Percentiles rank a stretch among this genome's conserved stretches.
Evolutionary conservation across 306 rosid species (phyloP).

Genomic region (Rosa chinensis): DNA sequence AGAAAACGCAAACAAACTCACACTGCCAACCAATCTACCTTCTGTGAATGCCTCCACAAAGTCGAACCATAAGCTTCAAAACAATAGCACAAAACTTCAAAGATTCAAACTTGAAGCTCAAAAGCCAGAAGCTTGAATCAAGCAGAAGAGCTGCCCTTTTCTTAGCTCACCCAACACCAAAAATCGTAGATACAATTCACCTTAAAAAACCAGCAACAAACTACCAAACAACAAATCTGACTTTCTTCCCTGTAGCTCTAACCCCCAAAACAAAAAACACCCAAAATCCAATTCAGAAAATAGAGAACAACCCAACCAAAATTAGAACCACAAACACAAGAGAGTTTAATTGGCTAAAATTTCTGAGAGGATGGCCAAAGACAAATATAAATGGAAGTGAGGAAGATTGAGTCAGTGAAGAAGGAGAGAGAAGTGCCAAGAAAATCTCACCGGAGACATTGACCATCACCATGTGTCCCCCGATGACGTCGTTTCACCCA

Average conservation of each 20-base stretch:
- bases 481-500: too few relatives aligned
- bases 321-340: neutral
- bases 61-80: conserved; percentile 42
- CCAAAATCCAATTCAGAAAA: neutral
- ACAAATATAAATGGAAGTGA: too few relatives aligned
- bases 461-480: too few relatives aligned
- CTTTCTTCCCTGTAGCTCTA: conserved; percentile 6
- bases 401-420: too few relatives aligned
- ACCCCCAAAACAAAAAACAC: neutral
- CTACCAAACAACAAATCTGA: conserved; percentile 17
- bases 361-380: too few relatives aligned
- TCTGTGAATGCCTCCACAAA: conserved; percentile 22
- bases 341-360: too few relatives aligned
- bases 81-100: conserved; percentile 17
- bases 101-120: too few relatives aligned
- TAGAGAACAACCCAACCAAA: neutral
- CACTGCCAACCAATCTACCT: conserved; percentile 25
- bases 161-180: conserved; percentile 17
- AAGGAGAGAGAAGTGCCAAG: too few relatives aligned
- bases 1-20: conserved; percentile 16
- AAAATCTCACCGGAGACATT: too few relatives aligned
- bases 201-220: conserved; percentile 9
- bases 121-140: neutral
- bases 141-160: conserved; percentile 48
- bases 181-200: conserved; percentile 14